phyloP scores from a whole-genome alignment of 441 rosid genomes.

The Adansonia madagascariensis region DNA sequence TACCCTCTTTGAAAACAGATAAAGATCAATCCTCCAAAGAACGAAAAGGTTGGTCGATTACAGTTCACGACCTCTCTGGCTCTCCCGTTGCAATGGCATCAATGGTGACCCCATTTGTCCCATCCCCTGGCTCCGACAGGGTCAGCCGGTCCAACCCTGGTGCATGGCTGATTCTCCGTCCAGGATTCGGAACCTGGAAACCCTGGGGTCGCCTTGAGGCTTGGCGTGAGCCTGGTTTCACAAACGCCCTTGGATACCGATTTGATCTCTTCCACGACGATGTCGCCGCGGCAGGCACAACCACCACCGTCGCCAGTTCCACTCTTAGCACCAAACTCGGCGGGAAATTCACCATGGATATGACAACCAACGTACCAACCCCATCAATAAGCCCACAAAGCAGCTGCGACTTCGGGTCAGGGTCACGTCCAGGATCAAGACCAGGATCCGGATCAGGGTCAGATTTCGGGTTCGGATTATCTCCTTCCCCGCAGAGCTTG shows the following conservation, averaged over 20 bases:
- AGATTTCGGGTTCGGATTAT: constrained; percentile 52
- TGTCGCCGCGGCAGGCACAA: not conserved
- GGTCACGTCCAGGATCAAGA: constrained; percentile 56
- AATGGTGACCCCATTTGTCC: constrained; percentile 96
- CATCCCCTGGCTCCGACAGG: constrained; percentile 76
- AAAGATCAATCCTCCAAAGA: constrained; percentile 63
- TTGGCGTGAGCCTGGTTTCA: constrained; percentile 66
- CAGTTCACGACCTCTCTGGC: constrained; percentile 89
- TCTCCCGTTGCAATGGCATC: constrained; percentile 95
- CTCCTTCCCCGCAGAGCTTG: constrained; percentile 39
- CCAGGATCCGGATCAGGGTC: constrained; percentile 76
- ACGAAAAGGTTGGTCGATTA: constrained; percentile 88
- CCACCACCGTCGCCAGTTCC: constrained; percentile 42
- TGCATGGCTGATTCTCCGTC: constrained; percentile 87
- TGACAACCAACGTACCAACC: constrained; percentile 50
- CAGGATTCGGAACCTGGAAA: constrained; percentile 77
- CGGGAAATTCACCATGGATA: constrained; percentile 74
- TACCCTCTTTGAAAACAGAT: constrained; percentile 53
- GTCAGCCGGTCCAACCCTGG: constrained; percentile 85
- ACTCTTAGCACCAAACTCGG: constrained; percentile 58
- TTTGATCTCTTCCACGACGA: constrained; percentile 69
- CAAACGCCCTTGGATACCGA: constrained; percentile 65
- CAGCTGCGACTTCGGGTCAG: constrained; percentile 73
- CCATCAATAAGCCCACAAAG: constrained; percentile 70
- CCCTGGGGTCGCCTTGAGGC: constrained; percentile 94